Evolutionary conservation across 2,329 filamentous ascomycete species (phyloP).

Genomic region (Blumeria hordei): DNA sequence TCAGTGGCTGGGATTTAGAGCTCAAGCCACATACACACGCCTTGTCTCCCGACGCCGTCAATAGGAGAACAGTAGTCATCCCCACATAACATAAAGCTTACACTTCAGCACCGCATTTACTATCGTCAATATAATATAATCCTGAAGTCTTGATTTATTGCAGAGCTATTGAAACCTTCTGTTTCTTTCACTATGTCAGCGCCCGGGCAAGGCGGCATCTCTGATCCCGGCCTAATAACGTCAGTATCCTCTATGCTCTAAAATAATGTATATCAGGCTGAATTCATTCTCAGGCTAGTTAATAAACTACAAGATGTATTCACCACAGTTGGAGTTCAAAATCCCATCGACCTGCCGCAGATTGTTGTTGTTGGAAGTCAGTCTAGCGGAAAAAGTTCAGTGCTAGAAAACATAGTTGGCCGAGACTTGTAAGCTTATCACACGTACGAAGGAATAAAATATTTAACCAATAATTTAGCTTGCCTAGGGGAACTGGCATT

Average conservation of each 20-base stretch:
- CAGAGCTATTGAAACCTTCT: too few species aligned
- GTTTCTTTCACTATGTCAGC: constrained; percentile 9
- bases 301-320: constrained; percentile 99
- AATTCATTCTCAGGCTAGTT: constrained; percentile 37
- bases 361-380: constrained; percentile 96
- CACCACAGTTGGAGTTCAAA: constrained; percentile 92
- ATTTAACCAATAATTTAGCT: constrained; percentile 18
- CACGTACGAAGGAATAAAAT: constrained; percentile 5
- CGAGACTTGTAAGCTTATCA: constrained; percentile 68
- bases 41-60: too few species aligned
- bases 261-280: constrained; percentile 10
- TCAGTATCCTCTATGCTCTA: constrained; percentile 16
- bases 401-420: constrained; percentile 95
- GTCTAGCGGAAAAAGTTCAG: constrained; percentile 97
- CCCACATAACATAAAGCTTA: too few species aligned
- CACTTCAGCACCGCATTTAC: background rate
- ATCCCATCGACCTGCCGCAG: constrained; percentile 95
- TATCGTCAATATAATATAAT: background rate
- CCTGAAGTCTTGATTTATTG: too few species aligned
- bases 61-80: too few species aligned
- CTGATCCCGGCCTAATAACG: constrained; percentile 43
- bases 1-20: too few species aligned
- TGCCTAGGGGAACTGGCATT: constrained; percentile 92
- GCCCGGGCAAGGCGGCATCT: constrained; percentile 29
- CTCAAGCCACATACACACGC: too few species aligned